Percentiles rank a stretch among this genome's conserved stretches.
phyloP scores from a whole-genome alignment of 2,329 filamentous ascomycete species.

The Cercospora sojina region DNA sequence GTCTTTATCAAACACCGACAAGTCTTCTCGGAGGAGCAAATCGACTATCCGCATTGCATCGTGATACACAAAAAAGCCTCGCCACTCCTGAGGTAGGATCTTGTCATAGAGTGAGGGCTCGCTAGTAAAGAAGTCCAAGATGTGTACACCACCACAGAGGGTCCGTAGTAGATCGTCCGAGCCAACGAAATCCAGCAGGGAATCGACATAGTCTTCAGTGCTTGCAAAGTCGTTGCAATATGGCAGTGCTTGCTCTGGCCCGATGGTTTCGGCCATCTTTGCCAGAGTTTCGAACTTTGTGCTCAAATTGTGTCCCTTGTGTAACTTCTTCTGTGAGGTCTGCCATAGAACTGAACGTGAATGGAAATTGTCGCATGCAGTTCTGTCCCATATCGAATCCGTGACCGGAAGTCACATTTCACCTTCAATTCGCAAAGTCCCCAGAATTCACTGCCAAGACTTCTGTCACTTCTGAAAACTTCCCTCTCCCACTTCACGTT shows the following conservation, averaged over 20 bases:
- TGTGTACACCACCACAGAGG: conserved; percentile 94
- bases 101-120: conserved; percentile 78
- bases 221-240: conserved; percentile 65
- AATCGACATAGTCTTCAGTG: conserved; percentile 74
- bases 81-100: conserved; percentile 78
- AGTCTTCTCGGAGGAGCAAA: conserved; percentile 74
- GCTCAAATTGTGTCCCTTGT: too few species aligned
- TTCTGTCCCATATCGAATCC: background rate
- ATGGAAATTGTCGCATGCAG: background rate
- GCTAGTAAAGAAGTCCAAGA: conserved; percentile 90
- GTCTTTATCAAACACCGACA: conserved; percentile 46
- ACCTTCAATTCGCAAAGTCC: background rate
- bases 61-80: conserved; percentile 68
- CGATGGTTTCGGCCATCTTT: conserved; percentile 37
- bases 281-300: too few species aligned
- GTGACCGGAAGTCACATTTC: background rate
- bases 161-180: conserved; percentile 76
- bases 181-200: conserved; percentile 72
- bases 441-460: background rate
- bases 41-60: conserved; percentile 76
- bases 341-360: background rate
- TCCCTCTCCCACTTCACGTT: background rate
- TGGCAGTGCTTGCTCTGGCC: conserved; percentile 59
- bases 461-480: conserved; percentile 4
- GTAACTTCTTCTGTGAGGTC: background rate